Evolutionary conservation across 345 rosid species (phyloP).

Genomic region (Gossypium anomalum): DNA sequence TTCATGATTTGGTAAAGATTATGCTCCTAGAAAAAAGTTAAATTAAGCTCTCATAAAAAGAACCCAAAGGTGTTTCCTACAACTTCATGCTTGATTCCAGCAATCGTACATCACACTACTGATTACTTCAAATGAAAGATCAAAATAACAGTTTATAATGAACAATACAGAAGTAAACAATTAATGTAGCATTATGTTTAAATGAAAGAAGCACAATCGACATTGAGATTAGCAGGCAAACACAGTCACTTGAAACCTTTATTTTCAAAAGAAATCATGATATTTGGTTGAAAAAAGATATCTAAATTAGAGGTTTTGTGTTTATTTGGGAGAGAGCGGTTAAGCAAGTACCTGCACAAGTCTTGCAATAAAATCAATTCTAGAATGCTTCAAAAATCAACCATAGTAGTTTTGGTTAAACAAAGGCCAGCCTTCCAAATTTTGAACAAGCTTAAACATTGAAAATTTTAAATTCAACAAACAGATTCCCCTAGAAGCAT

Average conservation of each 20-base stretch:
- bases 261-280: not conserved
- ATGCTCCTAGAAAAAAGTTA: constrained; percentile 57
- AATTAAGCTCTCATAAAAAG: constrained; percentile 21
- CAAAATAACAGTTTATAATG: not conserved
- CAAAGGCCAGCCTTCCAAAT: not conserved
- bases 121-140: constrained; percentile 14
- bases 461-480: not conserved
- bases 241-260: not conserved
- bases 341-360: not conserved
- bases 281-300: not conserved
- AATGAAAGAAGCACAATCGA: not conserved
- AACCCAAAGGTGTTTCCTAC: not conserved
- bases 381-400: not conserved
- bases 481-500: not conserved
- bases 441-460: not conserved
- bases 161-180: not conserved
- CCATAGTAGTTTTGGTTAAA: not conserved
- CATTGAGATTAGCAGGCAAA: not conserved
- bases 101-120: not conserved
- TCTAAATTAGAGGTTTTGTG: constrained; percentile 21
- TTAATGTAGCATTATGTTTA: not conserved
- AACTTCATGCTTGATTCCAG: not conserved
- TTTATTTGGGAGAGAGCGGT: not conserved
- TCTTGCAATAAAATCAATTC: not conserved
- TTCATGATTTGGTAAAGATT: constrained; percentile 83